Conservation (phyloP, 2,329 filamentous ascomycete genomes). For the Aspergillus carbonarius region DNA sequence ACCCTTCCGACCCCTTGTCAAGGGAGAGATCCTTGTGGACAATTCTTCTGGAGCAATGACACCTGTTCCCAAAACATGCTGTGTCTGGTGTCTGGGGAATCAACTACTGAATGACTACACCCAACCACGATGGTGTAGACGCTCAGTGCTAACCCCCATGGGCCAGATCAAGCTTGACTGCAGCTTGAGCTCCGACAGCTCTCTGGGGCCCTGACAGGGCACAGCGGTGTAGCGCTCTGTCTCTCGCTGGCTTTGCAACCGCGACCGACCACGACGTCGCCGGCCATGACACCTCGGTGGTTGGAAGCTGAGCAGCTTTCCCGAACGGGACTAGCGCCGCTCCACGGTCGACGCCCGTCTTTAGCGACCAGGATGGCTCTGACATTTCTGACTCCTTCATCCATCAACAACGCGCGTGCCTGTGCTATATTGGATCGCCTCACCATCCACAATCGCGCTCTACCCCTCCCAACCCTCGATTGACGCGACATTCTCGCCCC, state of each 20-base stretch:
- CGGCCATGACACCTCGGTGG: slow-evolving; percentile 15
- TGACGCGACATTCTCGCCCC: slow-evolving; percentile 28
- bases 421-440: slow-evolving; percentile 28
- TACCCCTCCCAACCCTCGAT: slow-evolving; percentile 21
- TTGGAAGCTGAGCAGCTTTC: slow-evolving; percentile 24
- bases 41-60: not conserved
- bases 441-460: slow-evolving; percentile 28
- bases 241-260: not conserved
- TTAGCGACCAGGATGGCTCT: slow-evolving; percentile 39
- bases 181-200: not conserved
- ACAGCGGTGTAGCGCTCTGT: not conserved
- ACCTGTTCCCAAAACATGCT: not conserved
- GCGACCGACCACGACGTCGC: not conserved
- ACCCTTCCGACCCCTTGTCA: not conserved
- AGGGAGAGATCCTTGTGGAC: not conserved
- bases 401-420: slow-evolving; percentile 45
- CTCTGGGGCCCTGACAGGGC: not conserved
- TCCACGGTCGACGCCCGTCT: slow-evolving; percentile 28
- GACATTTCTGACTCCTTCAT: slow-evolving; percentile 44
- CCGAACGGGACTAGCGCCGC: slow-evolving; percentile 39
- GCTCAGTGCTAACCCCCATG: not conserved
- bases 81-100: not conserved
- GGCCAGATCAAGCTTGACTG: not conserved
- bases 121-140: slow-evolving; percentile 9
- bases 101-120: slow-evolving; percentile 8